Conservation (phyloP, 805 yeast species). For the Hermanozyma aechmeae region DNA sequence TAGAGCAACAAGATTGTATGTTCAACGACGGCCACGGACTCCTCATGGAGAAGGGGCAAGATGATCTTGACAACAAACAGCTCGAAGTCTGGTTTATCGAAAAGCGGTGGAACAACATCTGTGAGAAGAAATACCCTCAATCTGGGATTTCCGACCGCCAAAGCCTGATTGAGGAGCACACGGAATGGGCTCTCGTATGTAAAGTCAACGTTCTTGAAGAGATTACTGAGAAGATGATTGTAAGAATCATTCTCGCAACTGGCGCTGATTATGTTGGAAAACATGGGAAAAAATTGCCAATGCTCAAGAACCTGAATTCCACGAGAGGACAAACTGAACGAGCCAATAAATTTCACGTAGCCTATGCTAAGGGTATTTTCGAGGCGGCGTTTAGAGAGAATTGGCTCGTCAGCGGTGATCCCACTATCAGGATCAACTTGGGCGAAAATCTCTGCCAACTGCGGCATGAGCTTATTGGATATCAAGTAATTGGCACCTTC, state of each 20-base stretch:
- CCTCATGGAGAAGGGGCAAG: conserved; percentile 64
- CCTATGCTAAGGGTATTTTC: conserved; percentile 63
- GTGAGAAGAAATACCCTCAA: conserved; percentile 52
- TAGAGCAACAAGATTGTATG: conserved; percentile 14
- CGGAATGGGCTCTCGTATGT: conserved; percentile 56
- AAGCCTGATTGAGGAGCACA: conserved; percentile 53
- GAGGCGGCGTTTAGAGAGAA: conserved; percentile 53
- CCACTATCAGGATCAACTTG: conserved; percentile 79
- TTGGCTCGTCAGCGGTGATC: conserved; percentile 60
- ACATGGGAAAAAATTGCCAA: conserved; percentile 78
- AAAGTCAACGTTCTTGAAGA: conserved; percentile 57
- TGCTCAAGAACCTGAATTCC: conserved; percentile 68
- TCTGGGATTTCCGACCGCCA: conserved; percentile 43
- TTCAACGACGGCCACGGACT: conserved; percentile 13
- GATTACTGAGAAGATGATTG: conserved; percentile 44
- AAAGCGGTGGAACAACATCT: conserved; percentile 34
- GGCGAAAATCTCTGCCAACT: conserved; percentile 81
- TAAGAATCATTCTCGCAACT: conserved; percentile 20
- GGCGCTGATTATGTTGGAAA: conserved; percentile 58
- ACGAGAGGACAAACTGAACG: conserved; percentile 44
- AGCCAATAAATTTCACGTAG: conserved; percentile 72
- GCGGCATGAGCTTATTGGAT: conserved; percentile 75
- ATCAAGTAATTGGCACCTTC: conserved; percentile 61
- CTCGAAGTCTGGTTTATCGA: conserved; percentile 25
- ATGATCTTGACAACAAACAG: conserved; percentile 45